Conservation (phyloP, 73 alveolate genomes). For the Paramecium sonneborni region DNA sequence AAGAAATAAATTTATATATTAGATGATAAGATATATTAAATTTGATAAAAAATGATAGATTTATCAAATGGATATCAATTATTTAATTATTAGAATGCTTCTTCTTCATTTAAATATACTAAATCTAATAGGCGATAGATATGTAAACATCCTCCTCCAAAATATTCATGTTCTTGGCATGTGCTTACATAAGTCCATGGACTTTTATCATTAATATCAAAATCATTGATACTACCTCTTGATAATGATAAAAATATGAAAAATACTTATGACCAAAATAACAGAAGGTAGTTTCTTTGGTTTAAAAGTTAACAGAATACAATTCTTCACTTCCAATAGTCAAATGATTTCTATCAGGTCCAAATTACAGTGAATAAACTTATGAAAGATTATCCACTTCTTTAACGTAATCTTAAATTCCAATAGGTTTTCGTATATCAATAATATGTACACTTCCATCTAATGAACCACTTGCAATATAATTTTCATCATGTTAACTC, state of each 20-base stretch:
- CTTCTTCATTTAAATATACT: conserved; percentile 47
- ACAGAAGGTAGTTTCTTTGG: conserved; percentile 49
- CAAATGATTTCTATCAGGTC: conserved; percentile 42
- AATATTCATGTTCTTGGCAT: conserved; percentile 49
- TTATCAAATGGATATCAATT: neutral
- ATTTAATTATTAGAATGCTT: conserved; percentile 13
- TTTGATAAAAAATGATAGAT: neutral
- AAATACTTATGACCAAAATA: conserved; percentile 62
- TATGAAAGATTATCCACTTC: neutral
- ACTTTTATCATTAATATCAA: conserved; percentile 55
- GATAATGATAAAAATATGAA: neutral
- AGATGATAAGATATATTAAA: too few relatives aligned
- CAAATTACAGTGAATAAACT: conserved; percentile 28
- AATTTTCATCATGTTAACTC: conserved; percentile 64
- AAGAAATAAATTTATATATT: too few relatives aligned
- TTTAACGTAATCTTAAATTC: neutral
- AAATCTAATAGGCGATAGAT: conserved; percentile 58
- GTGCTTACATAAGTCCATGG: conserved; percentile 64
- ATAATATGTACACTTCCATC: conserved; percentile 49
- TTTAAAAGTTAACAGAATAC: conserved; percentile 12
- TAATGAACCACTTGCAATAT: conserved; percentile 50
- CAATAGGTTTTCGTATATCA: conserved; percentile 41
- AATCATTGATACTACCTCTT: conserved; percentile 61
- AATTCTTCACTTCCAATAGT: conserved; percentile 58
- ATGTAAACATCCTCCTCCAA: conserved; percentile 64